Evolutionary conservation across 164 flowering plant genomes (phyloP).

Genomic region (Paratinospora sagittata): DNA sequence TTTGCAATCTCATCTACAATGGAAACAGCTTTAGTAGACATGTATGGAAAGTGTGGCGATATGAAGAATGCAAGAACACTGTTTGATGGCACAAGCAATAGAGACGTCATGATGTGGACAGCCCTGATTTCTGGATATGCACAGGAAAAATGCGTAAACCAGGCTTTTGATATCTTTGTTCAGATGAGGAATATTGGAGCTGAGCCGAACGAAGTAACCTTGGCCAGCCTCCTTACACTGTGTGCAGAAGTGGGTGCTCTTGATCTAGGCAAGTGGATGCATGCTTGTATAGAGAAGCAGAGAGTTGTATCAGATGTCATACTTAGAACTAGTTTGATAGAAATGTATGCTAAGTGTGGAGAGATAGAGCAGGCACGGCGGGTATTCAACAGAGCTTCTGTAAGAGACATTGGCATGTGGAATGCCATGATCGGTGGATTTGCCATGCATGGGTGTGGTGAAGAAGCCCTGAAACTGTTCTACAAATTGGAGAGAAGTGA

Average conservation of each 20-base stretch:
- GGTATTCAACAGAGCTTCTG: conserved; percentile 27
- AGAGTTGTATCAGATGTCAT: conserved; percentile 32
- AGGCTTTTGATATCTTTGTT: conserved; percentile 34
- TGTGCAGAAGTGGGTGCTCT: conserved; percentile 48
- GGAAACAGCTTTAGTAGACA: conserved; percentile 44
- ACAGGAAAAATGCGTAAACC: conserved; percentile 21
- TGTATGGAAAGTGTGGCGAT: conserved; percentile 57
- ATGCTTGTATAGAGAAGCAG: conserved; percentile 33
- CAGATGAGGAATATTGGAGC: conserved; percentile 31
- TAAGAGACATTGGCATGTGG: conserved; percentile 47
- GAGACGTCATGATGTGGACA: conserved; percentile 39
- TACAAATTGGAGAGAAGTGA: conserved; percentile 28
- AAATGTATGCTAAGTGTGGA: conserved; percentile 53
- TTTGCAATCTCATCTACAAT: conserved; percentile 29
- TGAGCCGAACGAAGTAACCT: conserved; percentile 35
- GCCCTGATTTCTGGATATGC: conserved; percentile 46
- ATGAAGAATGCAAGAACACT: conserved; percentile 30
- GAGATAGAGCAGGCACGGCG: conserved; percentile 32
- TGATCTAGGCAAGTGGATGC: conserved; percentile 47
- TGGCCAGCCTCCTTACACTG: conserved; percentile 37
- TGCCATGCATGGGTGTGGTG: conserved; percentile 54
- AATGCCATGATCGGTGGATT: conserved; percentile 52
- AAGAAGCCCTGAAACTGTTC: conserved; percentile 43
- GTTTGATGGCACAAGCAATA: conserved; percentile 32
- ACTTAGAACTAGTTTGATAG: conserved; percentile 37